Evolutionary conservation across 1,284 basidiomycete genomes (phyloP).

Genomic region (Cystobasidiaceae sp.): DNA sequence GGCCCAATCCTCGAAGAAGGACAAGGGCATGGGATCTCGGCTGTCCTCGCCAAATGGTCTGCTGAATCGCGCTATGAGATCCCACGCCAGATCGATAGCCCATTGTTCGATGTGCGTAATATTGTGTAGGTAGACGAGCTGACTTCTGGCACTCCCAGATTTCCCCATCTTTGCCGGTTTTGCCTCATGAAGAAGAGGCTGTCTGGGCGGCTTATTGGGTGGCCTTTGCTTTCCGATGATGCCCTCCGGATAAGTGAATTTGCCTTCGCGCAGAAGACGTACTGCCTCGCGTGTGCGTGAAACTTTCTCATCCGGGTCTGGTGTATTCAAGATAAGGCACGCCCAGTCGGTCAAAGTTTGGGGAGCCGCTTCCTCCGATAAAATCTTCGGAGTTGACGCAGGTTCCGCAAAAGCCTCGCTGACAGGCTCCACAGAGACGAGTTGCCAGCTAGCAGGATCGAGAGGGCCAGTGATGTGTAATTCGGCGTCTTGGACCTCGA

Average conservation of each 20-base stretch:
- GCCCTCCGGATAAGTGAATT: slow-evolving; percentile 49
- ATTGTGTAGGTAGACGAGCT: slow-evolving; percentile 60
- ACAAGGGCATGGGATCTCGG: slow-evolving; percentile 38
- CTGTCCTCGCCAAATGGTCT: slow-evolving; percentile 27
- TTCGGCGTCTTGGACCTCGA: slow-evolving; percentile 54
- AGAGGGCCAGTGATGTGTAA: slow-evolving; percentile 63
- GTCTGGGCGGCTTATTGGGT: slow-evolving; percentile 65
- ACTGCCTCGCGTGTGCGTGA: slow-evolving; percentile 52
- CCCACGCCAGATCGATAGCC: slow-evolving; percentile 55
- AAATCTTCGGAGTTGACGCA: slow-evolving; percentile 49
- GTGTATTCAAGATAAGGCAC: slow-evolving; percentile 47
- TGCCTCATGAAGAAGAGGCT: slow-evolving; percentile 55
- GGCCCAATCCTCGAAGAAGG: slow-evolving; percentile 46
- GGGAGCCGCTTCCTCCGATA: slow-evolving; percentile 34
- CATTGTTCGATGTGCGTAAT: slow-evolving; percentile 87
- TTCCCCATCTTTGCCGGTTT: slow-evolving; percentile 60
- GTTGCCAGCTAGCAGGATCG: slow-evolving; percentile 56
- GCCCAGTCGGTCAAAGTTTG: slow-evolving; percentile 47
- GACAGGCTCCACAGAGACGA: slow-evolving; percentile 70
- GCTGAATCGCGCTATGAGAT: slow-evolving; percentile 34
- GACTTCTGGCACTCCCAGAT: slow-evolving; percentile 56
- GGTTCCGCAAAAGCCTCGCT: slow-evolving; percentile 77
- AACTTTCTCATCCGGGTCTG: slow-evolving; percentile 47
- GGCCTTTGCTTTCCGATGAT: slow-evolving; percentile 62
- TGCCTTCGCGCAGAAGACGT: slow-evolving; percentile 62